These are phyloP conservation scores for Mortierella sp. DNA, from an alignment of 371 early-diverging fungal genomes.

Conservation along the genomic window DNA sequence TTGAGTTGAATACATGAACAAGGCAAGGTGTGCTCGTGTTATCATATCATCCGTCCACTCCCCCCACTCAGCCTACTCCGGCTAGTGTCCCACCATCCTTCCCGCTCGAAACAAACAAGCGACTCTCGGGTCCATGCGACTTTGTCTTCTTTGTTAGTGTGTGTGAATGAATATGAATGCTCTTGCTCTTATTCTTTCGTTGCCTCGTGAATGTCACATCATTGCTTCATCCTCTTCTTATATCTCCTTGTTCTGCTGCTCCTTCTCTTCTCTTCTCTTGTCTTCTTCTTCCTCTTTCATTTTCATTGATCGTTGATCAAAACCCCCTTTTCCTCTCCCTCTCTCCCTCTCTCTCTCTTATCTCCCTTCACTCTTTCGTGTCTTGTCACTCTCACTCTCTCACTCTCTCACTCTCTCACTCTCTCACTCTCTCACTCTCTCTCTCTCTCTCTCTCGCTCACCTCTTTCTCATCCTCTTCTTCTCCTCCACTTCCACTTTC, in stretches of 20 bases:
- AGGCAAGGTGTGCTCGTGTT: background rate
- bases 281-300: background rate
- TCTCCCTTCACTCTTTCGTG: background rate
- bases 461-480: conserved; percentile 5
- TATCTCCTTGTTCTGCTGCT: too few relatives aligned
- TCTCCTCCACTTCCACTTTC: background rate
- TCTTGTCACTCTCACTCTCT: conserved; percentile 1
- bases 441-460: conserved; percentile 3
- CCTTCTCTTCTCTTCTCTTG: background rate
- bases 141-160: background rate
- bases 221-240: background rate
- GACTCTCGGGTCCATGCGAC: conserved; percentile 10
- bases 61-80: too few relatives aligned
- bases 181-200: background rate
- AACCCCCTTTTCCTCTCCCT: background rate
- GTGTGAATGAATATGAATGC: too few relatives aligned
- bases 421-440: too few relatives aligned
- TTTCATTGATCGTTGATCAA: background rate
- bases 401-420: background rate
- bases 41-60: too few relatives aligned
- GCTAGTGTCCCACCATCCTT: background rate
- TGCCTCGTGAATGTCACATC: conserved; percentile 15
- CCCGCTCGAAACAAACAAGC: background rate
- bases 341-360: background rate
- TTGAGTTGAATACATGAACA: background rate